These are phyloP conservation scores for Nakazawaea populi DNA, from an alignment of 805 yeast genomes.

Conservation along the genomic window DNA sequence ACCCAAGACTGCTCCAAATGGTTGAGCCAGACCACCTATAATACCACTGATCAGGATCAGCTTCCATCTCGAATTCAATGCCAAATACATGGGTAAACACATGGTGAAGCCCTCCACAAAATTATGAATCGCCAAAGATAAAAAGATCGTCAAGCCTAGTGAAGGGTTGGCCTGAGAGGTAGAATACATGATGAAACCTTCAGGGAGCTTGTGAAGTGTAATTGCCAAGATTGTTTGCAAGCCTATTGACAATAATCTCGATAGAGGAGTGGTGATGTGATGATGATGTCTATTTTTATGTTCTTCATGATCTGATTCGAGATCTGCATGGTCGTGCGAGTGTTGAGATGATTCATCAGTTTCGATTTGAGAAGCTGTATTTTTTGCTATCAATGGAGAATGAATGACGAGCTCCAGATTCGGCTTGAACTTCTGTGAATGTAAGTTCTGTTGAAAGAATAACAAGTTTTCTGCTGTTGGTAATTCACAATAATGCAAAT, in stretches of 20 bases:
- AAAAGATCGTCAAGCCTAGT: constrained; percentile 74
- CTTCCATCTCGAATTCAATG: constrained; percentile 52
- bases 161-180: constrained; percentile 63
- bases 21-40: constrained; percentile 83
- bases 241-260: constrained; percentile 80
- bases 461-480: constrained; percentile 28
- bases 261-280: constrained; percentile 69
- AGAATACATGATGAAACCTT: constrained; percentile 85
- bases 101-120: constrained; percentile 92
- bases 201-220: constrained; percentile 88
- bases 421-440: constrained; percentile 18
- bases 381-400: constrained; percentile 22
- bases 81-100: constrained; percentile 84
- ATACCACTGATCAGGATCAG: constrained; percentile 63
- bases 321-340: constrained; percentile 8
- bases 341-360: too few species aligned
- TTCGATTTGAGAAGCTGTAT: not conserved
- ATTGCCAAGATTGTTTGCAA: constrained; percentile 86
- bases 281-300: constrained; percentile 59
- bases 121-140: constrained; percentile 84
- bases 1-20: constrained; percentile 81
- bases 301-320: constrained; percentile 18
- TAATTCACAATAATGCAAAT: constrained; percentile 25
- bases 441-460: constrained; percentile 21
- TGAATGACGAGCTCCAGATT: constrained; percentile 24